phyloP scores from a whole-genome alignment of 2,329 filamentous ascomycete species.

The Stachybotrys chartarum region DNA sequence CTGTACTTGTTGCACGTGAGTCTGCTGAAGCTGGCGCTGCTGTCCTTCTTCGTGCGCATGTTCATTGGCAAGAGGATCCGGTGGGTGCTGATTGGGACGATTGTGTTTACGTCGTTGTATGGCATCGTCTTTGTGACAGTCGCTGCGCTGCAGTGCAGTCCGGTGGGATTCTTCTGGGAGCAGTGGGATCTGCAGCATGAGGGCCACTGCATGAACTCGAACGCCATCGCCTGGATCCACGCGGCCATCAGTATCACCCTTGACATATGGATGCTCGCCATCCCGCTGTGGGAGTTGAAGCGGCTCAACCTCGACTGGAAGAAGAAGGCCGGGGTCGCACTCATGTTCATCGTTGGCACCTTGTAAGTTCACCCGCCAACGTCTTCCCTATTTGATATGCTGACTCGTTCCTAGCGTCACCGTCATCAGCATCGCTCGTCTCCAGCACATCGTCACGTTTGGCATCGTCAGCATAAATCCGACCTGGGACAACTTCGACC shows the following conservation, averaged over 20 bases:
- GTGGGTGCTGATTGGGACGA: slow-evolving; percentile 20
- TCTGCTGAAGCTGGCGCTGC: slow-evolving; percentile 29
- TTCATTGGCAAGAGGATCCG: slow-evolving; percentile 23
- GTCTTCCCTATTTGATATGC: background rate
- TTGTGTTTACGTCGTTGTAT: slow-evolving; percentile 18
- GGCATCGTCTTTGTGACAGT: slow-evolving; percentile 21
- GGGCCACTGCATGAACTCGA: slow-evolving; percentile 30
- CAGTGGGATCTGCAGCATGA: slow-evolving; percentile 27
- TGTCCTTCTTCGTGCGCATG: slow-evolving; percentile 32
- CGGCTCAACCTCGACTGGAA: slow-evolving; percentile 20
- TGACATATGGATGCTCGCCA: slow-evolving; percentile 30
- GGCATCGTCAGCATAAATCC: slow-evolving; percentile 11
- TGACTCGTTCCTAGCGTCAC: slow-evolving; percentile 10
- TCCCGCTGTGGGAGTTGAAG: slow-evolving; percentile 28
- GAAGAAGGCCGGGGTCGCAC: slow-evolving; percentile 29
- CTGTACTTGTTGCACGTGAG: slow-evolving; percentile 27
- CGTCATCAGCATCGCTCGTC: slow-evolving; percentile 14
- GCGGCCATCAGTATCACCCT: slow-evolving; percentile 30
- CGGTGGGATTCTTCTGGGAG: slow-evolving; percentile 30
- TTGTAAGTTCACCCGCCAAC: slow-evolving; percentile 14
- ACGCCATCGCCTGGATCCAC: slow-evolving; percentile 27
- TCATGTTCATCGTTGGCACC: slow-evolving; percentile 34
- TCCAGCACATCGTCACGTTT: slow-evolving; percentile 12
- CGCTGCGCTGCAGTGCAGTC: slow-evolving; percentile 27
- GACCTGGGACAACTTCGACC: slow-evolving; percentile 14